Conservation (phyloP, 1,284 basidiomycete genomes). For the Phaffia rhodozyma region DNA sequence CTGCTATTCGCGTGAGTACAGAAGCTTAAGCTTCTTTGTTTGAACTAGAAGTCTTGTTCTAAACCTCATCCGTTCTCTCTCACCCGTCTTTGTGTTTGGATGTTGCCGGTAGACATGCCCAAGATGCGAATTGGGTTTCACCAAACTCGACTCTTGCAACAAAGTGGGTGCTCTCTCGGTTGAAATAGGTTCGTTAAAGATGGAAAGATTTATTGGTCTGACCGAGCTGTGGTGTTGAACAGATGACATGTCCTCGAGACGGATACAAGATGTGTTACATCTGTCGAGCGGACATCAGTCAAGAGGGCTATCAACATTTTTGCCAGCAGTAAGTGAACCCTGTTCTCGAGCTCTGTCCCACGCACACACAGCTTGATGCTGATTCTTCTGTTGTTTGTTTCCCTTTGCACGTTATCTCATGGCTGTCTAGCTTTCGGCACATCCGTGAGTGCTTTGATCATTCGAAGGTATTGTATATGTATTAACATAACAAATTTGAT, state of each 20-base stretch:
- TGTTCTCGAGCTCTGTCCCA: not conserved
- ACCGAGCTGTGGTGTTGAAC: not conserved
- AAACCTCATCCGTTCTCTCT: no score
- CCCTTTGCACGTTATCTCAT: no score
- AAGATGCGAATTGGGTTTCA: constrained; percentile 15
- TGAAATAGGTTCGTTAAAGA: no score
- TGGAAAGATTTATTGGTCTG: not conserved
- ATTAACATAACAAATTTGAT: not conserved
- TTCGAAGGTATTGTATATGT: not conserved
- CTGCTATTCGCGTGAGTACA: not conserved
- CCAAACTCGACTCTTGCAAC: constrained; percentile 15
- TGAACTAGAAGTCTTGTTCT: no score
- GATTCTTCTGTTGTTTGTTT: no score
- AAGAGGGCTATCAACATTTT: constrained; percentile 16
- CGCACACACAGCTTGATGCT: not conserved
- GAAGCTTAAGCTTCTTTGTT: no score
- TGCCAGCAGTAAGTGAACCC: constrained; percentile 11
- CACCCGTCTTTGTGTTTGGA: no score
- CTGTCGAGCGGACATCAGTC: constrained; percentile 13
- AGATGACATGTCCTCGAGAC: constrained; percentile 18
- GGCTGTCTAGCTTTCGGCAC: not conserved
- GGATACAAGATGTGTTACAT: constrained; percentile 19
- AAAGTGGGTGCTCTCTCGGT: constrained; percentile 2
- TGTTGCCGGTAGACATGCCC: not conserved
- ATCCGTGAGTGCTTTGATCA: not conserved